phyloP scores from a whole-genome alignment of 495 filamentous ascomycete species.

The Neurospora sp. region DNA sequence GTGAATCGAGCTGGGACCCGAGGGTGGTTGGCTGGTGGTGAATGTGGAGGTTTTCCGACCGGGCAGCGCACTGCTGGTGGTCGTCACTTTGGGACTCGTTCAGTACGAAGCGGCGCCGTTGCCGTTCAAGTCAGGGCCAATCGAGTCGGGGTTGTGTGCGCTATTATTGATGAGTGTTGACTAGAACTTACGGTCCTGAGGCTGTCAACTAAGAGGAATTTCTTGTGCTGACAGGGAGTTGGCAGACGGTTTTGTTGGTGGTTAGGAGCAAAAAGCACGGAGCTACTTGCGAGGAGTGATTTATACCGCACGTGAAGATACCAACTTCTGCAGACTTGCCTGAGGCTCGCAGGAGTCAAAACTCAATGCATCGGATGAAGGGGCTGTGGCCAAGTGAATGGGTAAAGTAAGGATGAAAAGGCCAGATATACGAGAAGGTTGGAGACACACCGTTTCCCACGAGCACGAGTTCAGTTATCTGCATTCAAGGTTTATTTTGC shows the following conservation, averaged over 20 bases:
- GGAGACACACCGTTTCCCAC: not conserved
- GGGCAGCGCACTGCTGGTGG: conserved; percentile 28
- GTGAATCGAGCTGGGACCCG: conserved; percentile 13
- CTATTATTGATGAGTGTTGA: conserved; percentile 16
- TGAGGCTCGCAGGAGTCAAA: not conserved
- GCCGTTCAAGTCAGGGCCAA: conserved; percentile 20
- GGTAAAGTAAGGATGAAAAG: not conserved
- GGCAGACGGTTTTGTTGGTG: not conserved
- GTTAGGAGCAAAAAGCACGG: not conserved
- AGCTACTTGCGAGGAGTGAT: not conserved
- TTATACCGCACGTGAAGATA: not conserved
- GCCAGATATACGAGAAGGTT: not conserved
- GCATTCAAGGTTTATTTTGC: not conserved
- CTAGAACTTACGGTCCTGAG: not conserved
- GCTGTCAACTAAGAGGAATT: not conserved
- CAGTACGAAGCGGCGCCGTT: conserved; percentile 16
- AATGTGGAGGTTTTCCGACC: conserved; percentile 47
- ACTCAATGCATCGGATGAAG: not conserved
- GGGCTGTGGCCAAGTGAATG: not conserved
- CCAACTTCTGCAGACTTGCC: not conserved
- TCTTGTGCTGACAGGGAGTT: not conserved
- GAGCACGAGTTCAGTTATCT: not conserved
- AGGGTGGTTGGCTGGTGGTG: conserved; percentile 22
- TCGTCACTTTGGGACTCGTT: conserved; percentile 33
- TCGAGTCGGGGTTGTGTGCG: conserved; percentile 7